Evolutionary conservation across 2,329 filamentous ascomycete genomes (phyloP), one percentile per base, ranked within the genome.

Genomic region (Fusarium circinatum): DNA sequence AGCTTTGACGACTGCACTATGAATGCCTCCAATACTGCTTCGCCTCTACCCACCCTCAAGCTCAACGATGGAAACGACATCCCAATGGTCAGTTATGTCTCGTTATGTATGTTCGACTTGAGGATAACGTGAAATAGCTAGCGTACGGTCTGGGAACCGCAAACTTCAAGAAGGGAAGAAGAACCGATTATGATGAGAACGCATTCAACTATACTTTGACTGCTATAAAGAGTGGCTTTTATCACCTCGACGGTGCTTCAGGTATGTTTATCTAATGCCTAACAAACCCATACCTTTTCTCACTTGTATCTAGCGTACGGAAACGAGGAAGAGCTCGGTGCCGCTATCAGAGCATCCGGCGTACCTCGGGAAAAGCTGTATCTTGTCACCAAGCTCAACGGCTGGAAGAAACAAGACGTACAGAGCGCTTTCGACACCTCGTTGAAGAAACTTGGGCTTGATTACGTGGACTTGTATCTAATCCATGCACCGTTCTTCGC

Each of bases 71-170:
- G 24, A 38, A 54, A 26, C 13, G 9, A 54, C 1, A 54, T 54
- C 2, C 32, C 49, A 9, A 54, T 54, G 32, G 49, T 36, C 9
- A 28, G 49, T 12, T 4, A 2, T 6, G 7, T 1, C n/a, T 38
- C n/a, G 4, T 6, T 12, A 5, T 8, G 1, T 4, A 7, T 52
- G 1, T 6, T 17, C 6, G 3, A 12, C n/a, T 6, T 4, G 18
- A 8, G 7, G 0, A 6, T 38, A 15, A 54, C 24, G 5, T 12
- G 8, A 8, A 13, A 54, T 26, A 28, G 49, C 6, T 54, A 54
- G 49, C 32, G 9, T 54, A 54, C 13, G 49, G 49, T 13, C 24
- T 54, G 8, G 49, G 49, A 8, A 54, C 32, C 3, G 49, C 49
- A 26, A 36, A 54, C 4, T 54, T 38, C 49, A 54, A 54, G 32